phyloP scores from a whole-genome alignment of 345 rosid species.

The Mangifera indica region DNA sequence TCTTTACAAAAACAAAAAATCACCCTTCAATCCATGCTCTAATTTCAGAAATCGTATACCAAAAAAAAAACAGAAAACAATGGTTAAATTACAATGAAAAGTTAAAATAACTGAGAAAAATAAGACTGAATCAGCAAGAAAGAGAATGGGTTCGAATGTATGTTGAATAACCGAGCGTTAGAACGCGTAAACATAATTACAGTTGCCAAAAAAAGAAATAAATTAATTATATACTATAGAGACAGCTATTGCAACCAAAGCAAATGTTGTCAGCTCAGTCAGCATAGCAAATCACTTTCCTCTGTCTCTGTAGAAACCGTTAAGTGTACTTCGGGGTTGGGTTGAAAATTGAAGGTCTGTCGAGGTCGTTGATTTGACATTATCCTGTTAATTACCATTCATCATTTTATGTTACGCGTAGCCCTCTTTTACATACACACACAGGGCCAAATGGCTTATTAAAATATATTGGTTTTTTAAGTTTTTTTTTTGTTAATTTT shows the following conservation, averaged over 20 bases:
- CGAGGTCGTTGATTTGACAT: background rate
- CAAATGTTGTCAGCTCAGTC: conserved; percentile 6
- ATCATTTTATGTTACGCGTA: too few relatives aligned
- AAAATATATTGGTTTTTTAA: too few relatives aligned
- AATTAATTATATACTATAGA: background rate
- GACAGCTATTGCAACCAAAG: conserved; percentile 18
- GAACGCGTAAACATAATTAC: conserved; percentile 39
- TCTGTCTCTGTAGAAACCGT: background rate
- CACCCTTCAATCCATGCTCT: conserved; percentile 16
- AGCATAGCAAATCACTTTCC: conserved; percentile 2
- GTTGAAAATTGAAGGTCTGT: background rate
- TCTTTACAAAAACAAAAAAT: conserved; percentile 10
- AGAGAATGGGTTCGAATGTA: background rate
- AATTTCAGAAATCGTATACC: background rate
- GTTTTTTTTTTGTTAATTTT: too few relatives aligned
- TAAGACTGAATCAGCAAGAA: conserved; percentile 22
- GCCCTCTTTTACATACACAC: too few relatives aligned
- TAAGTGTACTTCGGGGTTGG: background rate
- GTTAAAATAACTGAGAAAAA: conserved; percentile 1
- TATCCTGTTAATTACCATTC: background rate
- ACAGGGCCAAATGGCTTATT: too few relatives aligned
- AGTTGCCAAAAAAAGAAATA: background rate
- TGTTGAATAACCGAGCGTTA: conserved; percentile 24
- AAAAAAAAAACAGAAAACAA: conserved; percentile 1
- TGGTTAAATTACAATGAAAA: background rate